Evolutionary conservation across 169 alveolate genomes (phyloP).

Genomic region (Eimeria necatrix): DNA sequence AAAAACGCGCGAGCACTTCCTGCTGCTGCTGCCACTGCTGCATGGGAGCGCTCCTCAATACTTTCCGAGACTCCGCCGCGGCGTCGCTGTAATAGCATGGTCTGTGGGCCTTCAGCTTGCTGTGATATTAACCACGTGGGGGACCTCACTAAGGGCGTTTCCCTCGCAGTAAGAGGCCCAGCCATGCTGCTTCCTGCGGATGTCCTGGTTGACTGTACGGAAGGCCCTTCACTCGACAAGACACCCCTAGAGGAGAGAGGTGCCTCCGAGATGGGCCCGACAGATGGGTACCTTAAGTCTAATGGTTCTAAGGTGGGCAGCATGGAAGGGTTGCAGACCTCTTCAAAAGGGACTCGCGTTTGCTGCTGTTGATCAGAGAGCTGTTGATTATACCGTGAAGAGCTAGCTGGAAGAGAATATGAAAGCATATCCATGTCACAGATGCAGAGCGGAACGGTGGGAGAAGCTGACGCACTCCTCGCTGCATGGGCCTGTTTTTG

Average conservation of each 20-base stretch:
- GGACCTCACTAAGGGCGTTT: constrained; percentile 16
- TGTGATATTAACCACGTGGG: neutral
- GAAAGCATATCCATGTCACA: neutral
- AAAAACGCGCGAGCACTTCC: neutral
- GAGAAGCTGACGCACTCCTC: constrained; percentile 38
- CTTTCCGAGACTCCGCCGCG: constrained; percentile 11
- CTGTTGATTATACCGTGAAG: neutral
- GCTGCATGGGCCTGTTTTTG: neutral
- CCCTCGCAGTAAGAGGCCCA: neutral
- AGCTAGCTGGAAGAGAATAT: neutral
- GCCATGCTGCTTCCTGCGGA: constrained; percentile 41
- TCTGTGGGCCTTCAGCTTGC: neutral
- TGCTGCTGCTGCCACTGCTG: constrained; percentile 16
- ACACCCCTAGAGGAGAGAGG: neutral
- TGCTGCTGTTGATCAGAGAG: neutral
- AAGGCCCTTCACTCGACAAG: constrained; percentile 28
- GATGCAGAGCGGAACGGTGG: neutral
- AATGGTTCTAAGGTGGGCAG: neutral
- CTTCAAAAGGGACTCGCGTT: neutral
- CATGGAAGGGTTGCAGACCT: neutral
- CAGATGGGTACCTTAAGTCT: neutral
- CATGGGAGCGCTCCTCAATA: neutral
- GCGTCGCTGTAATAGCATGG: constrained; percentile 8
- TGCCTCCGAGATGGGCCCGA: neutral
- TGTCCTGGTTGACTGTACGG: neutral